Conservation (phyloP, 305 asterid species). For the Solanum hybrid region DNA sequence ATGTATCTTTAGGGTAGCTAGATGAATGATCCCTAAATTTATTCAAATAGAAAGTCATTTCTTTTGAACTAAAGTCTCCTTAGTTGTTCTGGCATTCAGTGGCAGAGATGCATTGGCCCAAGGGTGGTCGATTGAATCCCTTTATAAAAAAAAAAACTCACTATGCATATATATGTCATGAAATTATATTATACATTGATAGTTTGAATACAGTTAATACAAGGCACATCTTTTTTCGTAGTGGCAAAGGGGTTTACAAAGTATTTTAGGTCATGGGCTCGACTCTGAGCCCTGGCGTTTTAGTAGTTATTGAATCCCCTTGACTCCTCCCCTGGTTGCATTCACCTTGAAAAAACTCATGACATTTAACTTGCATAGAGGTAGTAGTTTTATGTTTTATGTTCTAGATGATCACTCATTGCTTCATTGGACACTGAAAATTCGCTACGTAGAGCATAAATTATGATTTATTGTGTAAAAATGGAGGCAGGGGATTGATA, state of each 20-base stretch:
- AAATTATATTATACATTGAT: not conserved
- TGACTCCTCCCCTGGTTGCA: not conserved
- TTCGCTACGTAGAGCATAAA: not conserved
- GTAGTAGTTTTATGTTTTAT: not conserved
- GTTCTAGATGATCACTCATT: not conserved
- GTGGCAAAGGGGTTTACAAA: not conserved
- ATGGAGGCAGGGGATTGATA: not conserved
- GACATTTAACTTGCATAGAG: not conserved
- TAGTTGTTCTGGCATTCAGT: not conserved
- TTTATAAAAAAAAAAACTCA: not conserved
- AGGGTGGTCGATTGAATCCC: not conserved
- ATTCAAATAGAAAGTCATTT: not conserved
- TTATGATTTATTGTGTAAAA: not conserved
- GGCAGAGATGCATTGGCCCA: not conserved
- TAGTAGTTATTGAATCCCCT: not conserved
- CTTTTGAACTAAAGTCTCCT: not conserved
- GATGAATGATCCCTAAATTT: not conserved
- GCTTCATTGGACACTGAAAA: not conserved
- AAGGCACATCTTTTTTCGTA: not conserved
- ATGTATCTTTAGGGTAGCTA: not conserved
- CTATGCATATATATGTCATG: not conserved
- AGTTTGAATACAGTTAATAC: not conserved
- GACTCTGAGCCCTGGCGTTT: not conserved
- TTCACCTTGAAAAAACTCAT: not conserved
- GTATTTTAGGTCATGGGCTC: not conserved